Conservation (phyloP, 495 filamentous ascomycete genomes). For the Echria macrotheca region DNA sequence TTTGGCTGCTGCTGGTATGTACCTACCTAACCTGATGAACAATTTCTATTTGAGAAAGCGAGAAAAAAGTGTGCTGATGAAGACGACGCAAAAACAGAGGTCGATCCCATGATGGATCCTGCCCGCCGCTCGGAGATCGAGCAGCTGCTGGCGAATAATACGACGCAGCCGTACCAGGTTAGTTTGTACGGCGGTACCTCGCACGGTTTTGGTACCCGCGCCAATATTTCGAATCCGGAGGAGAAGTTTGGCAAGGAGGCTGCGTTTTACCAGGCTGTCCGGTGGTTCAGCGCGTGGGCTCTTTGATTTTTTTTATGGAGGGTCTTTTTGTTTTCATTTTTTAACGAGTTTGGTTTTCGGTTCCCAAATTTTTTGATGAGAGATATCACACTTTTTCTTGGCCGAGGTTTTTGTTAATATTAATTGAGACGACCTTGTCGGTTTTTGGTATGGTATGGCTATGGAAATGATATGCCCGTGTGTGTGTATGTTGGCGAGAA, state of each 20-base stretch:
- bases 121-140: slow-evolving; percentile 52
- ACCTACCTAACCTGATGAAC: too few relatives aligned
- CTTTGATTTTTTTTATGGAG: too few relatives aligned
- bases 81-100: slow-evolving; percentile 38
- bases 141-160: slow-evolving; percentile 32
- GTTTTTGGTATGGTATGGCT: too few relatives aligned
- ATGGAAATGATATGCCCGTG: too few relatives aligned
- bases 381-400: too few relatives aligned
- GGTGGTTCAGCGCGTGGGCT: slow-evolving; percentile 53
- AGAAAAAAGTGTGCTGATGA: background rate
- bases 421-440: too few relatives aligned
- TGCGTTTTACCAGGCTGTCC: slow-evolving; percentile 63
- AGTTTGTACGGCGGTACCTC: slow-evolving; percentile 58
- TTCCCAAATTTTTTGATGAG: too few relatives aligned
- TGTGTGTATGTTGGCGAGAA: too few relatives aligned
- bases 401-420: too few relatives aligned
- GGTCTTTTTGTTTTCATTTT: too few relatives aligned
- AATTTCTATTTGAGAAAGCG: background rate
- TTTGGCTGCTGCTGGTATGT: slow-evolving; percentile 56
- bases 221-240: slow-evolving; percentile 50
- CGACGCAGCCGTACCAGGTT: slow-evolving; percentile 53
- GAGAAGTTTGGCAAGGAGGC: slow-evolving; percentile 69
- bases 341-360: too few relatives aligned
- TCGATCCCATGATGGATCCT: slow-evolving; percentile 60
- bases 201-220: slow-evolving; percentile 67